Evolutionary conservation across 192 early-diverging fungal species (phyloP), one percentile per base, ranked within the genome.

Genomic region (Haplosporangium gracile): DNA sequence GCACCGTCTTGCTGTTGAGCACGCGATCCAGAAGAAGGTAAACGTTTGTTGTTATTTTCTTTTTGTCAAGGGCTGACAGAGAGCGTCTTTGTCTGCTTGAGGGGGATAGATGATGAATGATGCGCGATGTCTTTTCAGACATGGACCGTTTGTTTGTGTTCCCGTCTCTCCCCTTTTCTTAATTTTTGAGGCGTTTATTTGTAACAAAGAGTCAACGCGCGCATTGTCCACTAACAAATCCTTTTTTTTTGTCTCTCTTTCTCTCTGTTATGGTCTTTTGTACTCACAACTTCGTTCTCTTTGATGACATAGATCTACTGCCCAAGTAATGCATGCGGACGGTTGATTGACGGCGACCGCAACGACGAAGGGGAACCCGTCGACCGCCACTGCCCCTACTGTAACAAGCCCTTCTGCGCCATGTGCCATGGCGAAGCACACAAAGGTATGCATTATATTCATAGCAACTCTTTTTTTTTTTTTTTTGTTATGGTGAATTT

Each of bases 11-110:
- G 82, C 77, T 5, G 72, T 79, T 26, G 77, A 83, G 42, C 76
- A 70, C 45, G 82, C 82, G 8, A 60, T 83, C 32, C 77, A 63
- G 75, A 83, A 78, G 18, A 57, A 78, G 75, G 81, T 83, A 42
- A 26, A 26, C 20, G 38, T 15, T 15, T 8, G 4, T 34, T 51
- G 7, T 51, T 51, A 18, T 51, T 51, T 51, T 49, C 16, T 49
- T 49, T 15, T 51, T 51, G 13, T 45, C 15, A 45, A 45, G 43
- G 43, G 42, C 20, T 26, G 60, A 65, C 10, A 2, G 13, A 32
- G 29, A 51, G 3, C 26, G 13, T 32, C 29, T 65, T 32, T 65
- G 60, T 60, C n/a, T n/a, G 22, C 9, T 60, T 60, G 9, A n/a
- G 13, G 29, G 26, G 55, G 55, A 57, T 51, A 11, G 42, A 10